Evolutionary conservation across 1,284 basidiomycete species (phyloP), one percentile per base, ranked within the genome.

Genomic region (Ustilago hordei): DNA sequence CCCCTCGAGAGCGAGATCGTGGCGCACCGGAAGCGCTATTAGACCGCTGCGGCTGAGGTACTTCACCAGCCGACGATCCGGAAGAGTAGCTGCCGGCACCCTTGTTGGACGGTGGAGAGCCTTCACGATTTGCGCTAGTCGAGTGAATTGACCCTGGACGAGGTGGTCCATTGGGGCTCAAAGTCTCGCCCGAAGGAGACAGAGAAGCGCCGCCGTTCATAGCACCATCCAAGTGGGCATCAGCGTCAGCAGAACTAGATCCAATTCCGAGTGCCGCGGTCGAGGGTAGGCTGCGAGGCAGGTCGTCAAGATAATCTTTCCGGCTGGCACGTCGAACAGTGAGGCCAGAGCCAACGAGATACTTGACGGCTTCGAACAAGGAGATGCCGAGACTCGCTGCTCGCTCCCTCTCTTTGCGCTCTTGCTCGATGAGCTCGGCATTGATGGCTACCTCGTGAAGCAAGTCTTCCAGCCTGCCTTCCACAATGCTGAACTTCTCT

Each of bases 391-490:
- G 36, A 36, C 61, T 70, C 6, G 75, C 75, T 12, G 73, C 70
- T 19, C 69, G 70, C 58, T 84, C 81, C 28, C 82, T 56, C 54
- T 84, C 79, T 6, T 76, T 55, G 12, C 82, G 63, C 64, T 84
- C 82, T 41, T 81, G 76, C 55, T 83, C 81, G 60, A 84, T 83
- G 34, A 83, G 60, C 57, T 84, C 82, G n/a, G 82, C 81, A 59
- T 84, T 84, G 79, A 82, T 83, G 15, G 82, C 81, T 17, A 81
- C 79, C 58, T 83, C 81, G 19, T 80, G 66, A 8, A 84, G 68
- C n/a, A 84, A 61, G 34, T 83, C 82, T 32, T 83, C 82, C n/a
- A 84, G 65, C 38, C 81, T 69, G 57, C 70, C 69, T 34, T 84
- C 82, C 52, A 84, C 79, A 32, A 81, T 65, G 52, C 60, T 67